phyloP scores from a whole-genome alignment of 2,329 filamentous ascomycete species.

The Pseudogymnoascus sp. region DNA sequence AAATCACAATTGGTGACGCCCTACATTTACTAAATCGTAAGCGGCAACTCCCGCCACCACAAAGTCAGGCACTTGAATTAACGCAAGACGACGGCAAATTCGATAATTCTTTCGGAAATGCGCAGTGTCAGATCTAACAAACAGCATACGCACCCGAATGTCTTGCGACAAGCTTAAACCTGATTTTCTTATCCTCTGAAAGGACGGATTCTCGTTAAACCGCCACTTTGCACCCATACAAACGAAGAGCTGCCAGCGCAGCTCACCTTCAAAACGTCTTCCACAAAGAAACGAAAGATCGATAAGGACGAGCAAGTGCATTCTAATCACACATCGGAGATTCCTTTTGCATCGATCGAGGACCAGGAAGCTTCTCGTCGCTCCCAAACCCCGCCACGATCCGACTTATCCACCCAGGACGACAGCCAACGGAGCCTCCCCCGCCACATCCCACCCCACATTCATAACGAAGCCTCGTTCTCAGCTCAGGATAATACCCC shows the following conservation, averaged over 20 bases:
- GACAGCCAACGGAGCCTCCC: slow-evolving; percentile 36
- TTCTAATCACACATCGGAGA: slow-evolving; percentile 24
- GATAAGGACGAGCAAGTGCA: slow-evolving; percentile 31
- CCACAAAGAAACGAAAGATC: slow-evolving; percentile 66
- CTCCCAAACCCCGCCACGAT: slow-evolving; percentile 40
- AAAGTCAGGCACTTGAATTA: slow-evolving; percentile 8
- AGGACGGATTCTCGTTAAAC: slow-evolving; percentile 1
- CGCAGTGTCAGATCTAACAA: background rate
- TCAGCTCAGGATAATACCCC: slow-evolving; percentile 43
- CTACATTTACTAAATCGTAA: slow-evolving; percentile 10
- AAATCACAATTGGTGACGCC: slow-evolving; percentile 4
- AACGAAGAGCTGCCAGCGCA: slow-evolving; percentile 38
- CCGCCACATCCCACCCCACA: slow-evolving; percentile 40
- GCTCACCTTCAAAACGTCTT: slow-evolving; percentile 66
- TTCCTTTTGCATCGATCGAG: slow-evolving; percentile 27
- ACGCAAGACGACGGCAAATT: slow-evolving; percentile 3
- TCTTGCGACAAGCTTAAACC: slow-evolving; percentile 1
- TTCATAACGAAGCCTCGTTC: slow-evolving; percentile 35
- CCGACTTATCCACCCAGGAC: slow-evolving; percentile 26
- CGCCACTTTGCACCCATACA: slow-evolving; percentile 11
- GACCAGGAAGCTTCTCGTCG: slow-evolving; percentile 39
- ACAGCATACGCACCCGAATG: background rate
- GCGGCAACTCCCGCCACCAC: slow-evolving; percentile 9
- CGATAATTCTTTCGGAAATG: slow-evolving; percentile 3
- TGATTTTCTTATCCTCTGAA: slow-evolving; percentile 6